A percentile compares a stretch with the other conserved stretches of the same genome.
Conservation (phyloP, 257 asterid genomes). For the Nicotiana undulata region DNA sequence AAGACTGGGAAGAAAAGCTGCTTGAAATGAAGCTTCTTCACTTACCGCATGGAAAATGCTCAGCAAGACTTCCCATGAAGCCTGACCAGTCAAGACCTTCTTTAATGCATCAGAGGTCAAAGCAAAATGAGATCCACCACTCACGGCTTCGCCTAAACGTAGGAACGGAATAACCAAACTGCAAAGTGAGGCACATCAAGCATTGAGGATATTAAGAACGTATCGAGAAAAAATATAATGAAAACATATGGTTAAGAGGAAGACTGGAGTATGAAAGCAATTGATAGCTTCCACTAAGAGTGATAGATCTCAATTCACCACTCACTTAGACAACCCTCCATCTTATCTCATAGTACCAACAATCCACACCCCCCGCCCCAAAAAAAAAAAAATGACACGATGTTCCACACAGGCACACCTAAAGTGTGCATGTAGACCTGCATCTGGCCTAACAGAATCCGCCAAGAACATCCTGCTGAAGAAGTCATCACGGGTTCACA, state of each 20-base stretch:
- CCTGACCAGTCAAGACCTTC: conserved; percentile 88
- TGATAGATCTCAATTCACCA: not conserved
- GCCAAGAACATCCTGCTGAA: not conserved
- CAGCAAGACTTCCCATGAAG: conserved; percentile 63
- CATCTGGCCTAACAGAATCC: not conserved
- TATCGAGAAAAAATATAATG: not conserved
- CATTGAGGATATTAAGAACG: not conserved
- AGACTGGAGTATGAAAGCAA: not conserved
- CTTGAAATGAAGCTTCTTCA: conserved; percentile 9
- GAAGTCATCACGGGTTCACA: not conserved
- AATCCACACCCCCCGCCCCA: too few relatives aligned
- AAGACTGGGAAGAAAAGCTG: not conserved
- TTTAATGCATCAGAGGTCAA: conserved; percentile 78
- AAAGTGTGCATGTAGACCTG: not conserved
- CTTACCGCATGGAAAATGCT: conserved; percentile 81
- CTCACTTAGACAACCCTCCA: not conserved
- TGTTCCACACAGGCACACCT: not conserved
- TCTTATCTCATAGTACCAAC: not conserved
- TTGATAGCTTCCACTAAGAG: not conserved
- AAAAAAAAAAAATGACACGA: not conserved
- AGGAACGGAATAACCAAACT: conserved; percentile 83
- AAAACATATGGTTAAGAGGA: not conserved
- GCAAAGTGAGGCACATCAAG: not conserved
- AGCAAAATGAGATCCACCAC: conserved; percentile 89
- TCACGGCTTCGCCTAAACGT: conserved; percentile 68